These are phyloP conservation scores for Xanthoconium separans DNA, from an alignment of 1,284 basidiomycete genomes.

Conservation along the genomic window DNA sequence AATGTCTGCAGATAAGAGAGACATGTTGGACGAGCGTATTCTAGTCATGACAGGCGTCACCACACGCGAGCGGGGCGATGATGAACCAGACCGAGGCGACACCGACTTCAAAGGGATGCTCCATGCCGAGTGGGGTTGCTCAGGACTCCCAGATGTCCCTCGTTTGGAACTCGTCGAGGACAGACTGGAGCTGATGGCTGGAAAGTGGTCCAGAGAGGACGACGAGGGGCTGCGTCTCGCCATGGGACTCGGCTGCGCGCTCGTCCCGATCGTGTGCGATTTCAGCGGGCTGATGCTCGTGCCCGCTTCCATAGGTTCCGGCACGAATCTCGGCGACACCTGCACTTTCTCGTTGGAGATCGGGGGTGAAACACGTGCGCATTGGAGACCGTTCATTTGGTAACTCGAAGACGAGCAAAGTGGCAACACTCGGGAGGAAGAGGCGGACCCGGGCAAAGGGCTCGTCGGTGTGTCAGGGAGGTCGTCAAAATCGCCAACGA, in stretches of 20 bases:
- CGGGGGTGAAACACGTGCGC: slow-evolving; percentile 29
- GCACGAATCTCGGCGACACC: slow-evolving; percentile 32
- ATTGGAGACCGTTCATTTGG: slow-evolving; percentile 4
- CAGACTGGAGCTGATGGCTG: slow-evolving; percentile 27
- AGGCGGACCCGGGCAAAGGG: slow-evolving; percentile 6
- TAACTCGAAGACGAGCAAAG: slow-evolving; percentile 8
- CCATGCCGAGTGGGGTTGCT: slow-evolving; percentile 28
- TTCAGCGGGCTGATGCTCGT: slow-evolving; percentile 27
- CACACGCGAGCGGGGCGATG: slow-evolving; percentile 16
- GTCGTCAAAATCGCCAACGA: slow-evolving; percentile 58
- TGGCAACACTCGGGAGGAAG: slow-evolving; percentile 4
- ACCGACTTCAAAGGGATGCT: slow-evolving; percentile 22
- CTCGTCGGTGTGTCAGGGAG: slow-evolving; percentile 24
- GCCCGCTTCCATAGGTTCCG: slow-evolving; percentile 45
- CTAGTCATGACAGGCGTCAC: slow-evolving; percentile 7
- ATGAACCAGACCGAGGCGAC: slow-evolving; percentile 12
- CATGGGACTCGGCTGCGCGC: slow-evolving; percentile 10
- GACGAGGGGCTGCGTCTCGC: slow-evolving; percentile 14
- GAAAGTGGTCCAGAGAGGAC: slow-evolving; percentile 32
- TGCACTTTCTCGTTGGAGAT: slow-evolving; percentile 43
- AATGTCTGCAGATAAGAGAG: slow-evolving; percentile 18
- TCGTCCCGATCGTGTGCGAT: slow-evolving; percentile 6
- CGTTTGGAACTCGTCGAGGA: slow-evolving; percentile 25
- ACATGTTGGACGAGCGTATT: slow-evolving; percentile 4
- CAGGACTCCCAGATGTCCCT: slow-evolving; percentile 11